A percentile compares a stretch with the other conserved stretches of the same genome.
These are phyloP conservation scores for Hansenula anomala DNA, from an alignment of 1,139 yeast species.

Conservation along the genomic window DNA sequence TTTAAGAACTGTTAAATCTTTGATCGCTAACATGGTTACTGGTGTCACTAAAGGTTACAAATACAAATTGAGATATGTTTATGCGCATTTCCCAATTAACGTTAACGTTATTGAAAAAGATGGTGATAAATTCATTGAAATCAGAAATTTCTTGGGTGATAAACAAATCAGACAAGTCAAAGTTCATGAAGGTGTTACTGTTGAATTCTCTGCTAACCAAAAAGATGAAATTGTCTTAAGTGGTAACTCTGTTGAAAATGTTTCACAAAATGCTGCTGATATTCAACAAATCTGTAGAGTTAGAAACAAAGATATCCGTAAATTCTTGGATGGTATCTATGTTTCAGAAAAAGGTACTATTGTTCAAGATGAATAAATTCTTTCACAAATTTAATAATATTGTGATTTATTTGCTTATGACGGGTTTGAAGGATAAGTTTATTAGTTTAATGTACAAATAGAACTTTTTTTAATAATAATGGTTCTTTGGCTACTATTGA, in stretches of 20 bases:
- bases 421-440: not conserved
- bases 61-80: conserved; percentile 99
- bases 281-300: conserved; percentile 98
- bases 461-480: conserved; percentile 1
- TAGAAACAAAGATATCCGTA: conserved; percentile 99
- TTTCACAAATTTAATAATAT: not conserved
- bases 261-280: conserved; percentile 98
- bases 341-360: conserved; percentile 95
- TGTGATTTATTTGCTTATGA: conserved; percentile 1
- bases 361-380: conserved; percentile 35
- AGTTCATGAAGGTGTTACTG: conserved; percentile 84
- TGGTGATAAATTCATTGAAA: conserved; percentile 77
- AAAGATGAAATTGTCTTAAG: conserved; percentile 91
- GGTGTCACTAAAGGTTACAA: conserved; percentile 99
- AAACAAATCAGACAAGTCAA: conserved; percentile 88
- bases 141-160: conserved; percentile 99
- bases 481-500: conserved; percentile 3
- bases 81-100: conserved; percentile 99
- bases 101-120: conserved; percentile 81
- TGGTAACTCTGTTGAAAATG: conserved; percentile 98
- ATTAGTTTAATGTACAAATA: conserved; percentile 1
- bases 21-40: conserved; percentile 88
- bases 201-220: conserved; percentile 75
- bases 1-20: conserved; percentile 96
- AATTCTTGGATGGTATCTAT: conserved; percentile 99